Evolutionary conservation across 352 stramenopile genomes (phyloP).

Genomic region (Phytophthora pisi): DNA sequence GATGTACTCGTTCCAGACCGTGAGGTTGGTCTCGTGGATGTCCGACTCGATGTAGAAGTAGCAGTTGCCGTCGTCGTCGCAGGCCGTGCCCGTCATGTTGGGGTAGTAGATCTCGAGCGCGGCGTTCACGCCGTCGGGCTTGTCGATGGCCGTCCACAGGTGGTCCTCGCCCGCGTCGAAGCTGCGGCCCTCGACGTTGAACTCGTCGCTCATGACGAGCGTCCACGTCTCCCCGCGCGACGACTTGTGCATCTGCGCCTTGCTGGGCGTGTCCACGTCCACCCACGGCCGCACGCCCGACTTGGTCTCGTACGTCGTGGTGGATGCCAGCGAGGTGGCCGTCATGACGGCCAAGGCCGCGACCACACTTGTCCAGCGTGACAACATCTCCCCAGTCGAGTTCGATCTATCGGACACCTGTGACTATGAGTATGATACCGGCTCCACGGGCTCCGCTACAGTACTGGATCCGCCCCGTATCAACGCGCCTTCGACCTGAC

Average conservation of each 20-base stretch:
- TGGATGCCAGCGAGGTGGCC: not conserved
- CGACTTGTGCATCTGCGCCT: conserved; percentile 39
- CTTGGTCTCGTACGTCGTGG: conserved; percentile 39
- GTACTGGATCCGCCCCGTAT: no score
- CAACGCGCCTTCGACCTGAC: no score
- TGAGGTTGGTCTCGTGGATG: conserved; percentile 46
- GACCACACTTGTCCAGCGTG: conserved; percentile 11
- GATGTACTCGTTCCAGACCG: conserved; percentile 70
- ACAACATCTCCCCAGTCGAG: conserved; percentile 6
- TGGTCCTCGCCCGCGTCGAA: conserved; percentile 95
- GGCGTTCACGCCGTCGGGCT: conserved; percentile 74
- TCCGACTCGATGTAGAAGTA: conserved; percentile 71
- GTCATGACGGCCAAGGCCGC: not conserved
- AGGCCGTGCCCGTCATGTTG: conserved; percentile 73
- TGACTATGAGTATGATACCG: not conserved
- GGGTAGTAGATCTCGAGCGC: conserved; percentile 74
- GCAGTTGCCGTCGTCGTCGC: conserved; percentile 54
- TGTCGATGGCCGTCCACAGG: conserved; percentile 90
- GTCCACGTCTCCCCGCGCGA: conserved; percentile 57
- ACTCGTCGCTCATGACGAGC: conserved; percentile 55
- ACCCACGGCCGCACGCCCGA: conserved; percentile 60
- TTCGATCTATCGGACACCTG: not conserved
- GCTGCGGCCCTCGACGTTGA: conserved; percentile 41
- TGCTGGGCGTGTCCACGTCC: conserved; percentile 48
- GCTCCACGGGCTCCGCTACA: no score